These are phyloP conservation scores for Yarrowia galli DNA, from an alignment of 1,139 yeast genomes.

Conservation along the genomic window DNA sequence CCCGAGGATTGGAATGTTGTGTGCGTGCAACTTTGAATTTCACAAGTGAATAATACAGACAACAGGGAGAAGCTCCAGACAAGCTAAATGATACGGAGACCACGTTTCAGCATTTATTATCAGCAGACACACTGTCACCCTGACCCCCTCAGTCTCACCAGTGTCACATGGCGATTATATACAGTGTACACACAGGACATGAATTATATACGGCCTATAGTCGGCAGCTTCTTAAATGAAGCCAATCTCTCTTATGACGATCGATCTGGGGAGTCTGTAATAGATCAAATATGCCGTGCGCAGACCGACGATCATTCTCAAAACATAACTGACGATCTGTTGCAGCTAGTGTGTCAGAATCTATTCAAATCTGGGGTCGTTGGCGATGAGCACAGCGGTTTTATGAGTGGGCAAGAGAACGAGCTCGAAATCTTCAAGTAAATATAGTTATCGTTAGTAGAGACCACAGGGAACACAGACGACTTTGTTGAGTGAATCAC, in stretches of 20 bases:
- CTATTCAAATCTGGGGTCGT: neutral
- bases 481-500: neutral
- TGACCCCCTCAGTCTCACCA: neutral
- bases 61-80: neutral
- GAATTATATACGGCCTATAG: too few species aligned
- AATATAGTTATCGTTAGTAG: neutral
- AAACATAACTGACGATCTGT: neutral
- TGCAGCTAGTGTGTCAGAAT: neutral
- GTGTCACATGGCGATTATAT: neutral
- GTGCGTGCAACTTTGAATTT: constrained; percentile 9
- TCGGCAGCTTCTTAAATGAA: neutral
- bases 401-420: too few species aligned
- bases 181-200: too few species aligned
- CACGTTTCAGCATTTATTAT: constrained; percentile 2
- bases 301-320: neutral
- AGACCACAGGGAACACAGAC: accelerated
- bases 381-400: too few species aligned
- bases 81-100: neutral
- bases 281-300: neutral
- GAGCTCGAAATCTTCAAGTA: neutral
- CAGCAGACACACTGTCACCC: neutral
- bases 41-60: neutral
- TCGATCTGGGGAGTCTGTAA: neutral
- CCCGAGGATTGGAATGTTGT: constrained; percentile 7
- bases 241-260: constrained; percentile 1